These are phyloP conservation scores for Linaria vulgaris DNA, from an alignment of 257 asterid genomes.

Conservation along the genomic window DNA sequence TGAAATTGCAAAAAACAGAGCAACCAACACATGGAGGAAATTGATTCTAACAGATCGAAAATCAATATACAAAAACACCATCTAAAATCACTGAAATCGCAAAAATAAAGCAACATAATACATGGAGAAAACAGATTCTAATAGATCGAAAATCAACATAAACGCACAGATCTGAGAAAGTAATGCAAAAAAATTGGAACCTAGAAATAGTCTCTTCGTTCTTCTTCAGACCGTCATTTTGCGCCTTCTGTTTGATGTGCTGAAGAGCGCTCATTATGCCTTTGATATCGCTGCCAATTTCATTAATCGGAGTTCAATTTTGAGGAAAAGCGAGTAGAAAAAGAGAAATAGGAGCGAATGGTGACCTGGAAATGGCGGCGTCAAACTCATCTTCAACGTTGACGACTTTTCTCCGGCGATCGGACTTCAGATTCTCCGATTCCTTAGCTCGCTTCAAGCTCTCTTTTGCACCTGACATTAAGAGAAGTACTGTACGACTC, in stretches of 20 bases:
- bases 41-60: too few relatives aligned
- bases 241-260: slow-evolving; percentile 85
- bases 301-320: slow-evolving; percentile 10
- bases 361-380: slow-evolving; percentile 65
- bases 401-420: slow-evolving; percentile 47
- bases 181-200: slow-evolving; percentile 38
- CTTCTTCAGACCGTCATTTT: slow-evolving; percentile 85
- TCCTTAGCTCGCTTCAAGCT: slow-evolving; percentile 58
- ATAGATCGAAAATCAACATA: slow-evolving; percentile 1
- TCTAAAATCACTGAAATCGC: not conserved
- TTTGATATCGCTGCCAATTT: slow-evolving; percentile 65
- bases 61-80: too few relatives aligned
- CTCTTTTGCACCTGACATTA: slow-evolving; percentile 64
- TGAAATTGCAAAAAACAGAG: not conserved
- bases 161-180: slow-evolving; percentile 16
- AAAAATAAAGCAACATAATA: not conserved
- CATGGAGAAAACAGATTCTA: not conserved
- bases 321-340: not conserved
- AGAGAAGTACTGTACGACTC: too few relatives aligned
- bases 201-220: slow-evolving; percentile 91
- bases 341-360: not conserved
- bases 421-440: slow-evolving; percentile 48
- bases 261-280: slow-evolving; percentile 85
- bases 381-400: slow-evolving; percentile 74
- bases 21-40: too few relatives aligned